Conservation (phyloP, 169 alveolate species). For the Besnoitia besnoiti region DNA sequence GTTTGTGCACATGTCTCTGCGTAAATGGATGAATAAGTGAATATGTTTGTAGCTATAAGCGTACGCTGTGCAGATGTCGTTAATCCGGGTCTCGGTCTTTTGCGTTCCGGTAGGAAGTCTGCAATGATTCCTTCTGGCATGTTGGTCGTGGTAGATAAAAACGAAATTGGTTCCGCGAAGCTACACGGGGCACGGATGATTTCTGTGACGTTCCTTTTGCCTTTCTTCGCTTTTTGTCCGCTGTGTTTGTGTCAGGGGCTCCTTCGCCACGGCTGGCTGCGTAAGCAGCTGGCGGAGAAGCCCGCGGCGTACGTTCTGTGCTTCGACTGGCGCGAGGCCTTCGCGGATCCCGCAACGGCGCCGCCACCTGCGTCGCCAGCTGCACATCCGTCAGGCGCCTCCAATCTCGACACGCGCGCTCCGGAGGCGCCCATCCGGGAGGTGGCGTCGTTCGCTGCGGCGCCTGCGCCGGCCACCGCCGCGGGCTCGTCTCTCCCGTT, state of each 20-base stretch:
- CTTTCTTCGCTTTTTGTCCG: neutral
- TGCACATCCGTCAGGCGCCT: neutral
- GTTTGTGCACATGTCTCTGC: neutral
- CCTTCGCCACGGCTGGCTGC: conserved; percentile 66
- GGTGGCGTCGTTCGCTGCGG: conserved; percentile 15
- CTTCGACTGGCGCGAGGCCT: conserved; percentile 67
- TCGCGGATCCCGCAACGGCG: neutral
- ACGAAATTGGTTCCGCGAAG: no score
- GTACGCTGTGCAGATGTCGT: no score
- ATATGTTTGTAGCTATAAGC: no score
- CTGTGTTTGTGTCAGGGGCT: conserved; percentile 53
- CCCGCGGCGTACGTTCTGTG: conserved; percentile 61
- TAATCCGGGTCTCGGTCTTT: no score
- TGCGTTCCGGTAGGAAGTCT: no score
- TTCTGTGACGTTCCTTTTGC: neutral
- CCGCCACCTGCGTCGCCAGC: neutral
- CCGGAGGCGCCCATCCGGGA: conserved; percentile 1
- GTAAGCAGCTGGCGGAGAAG: conserved; percentile 52
- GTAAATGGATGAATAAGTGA: neutral
- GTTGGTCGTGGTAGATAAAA: neutral
- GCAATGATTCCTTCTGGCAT: neutral
- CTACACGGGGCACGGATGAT: neutral
- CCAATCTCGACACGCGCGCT: neutral
- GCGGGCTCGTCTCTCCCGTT: conserved; percentile 9
- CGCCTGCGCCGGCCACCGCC: neutral